A percentile compares a stretch with the other conserved stretches of the same genome.
These are phyloP conservation scores for Hamigera avellanea DNA, from an alignment of 495 filamentous ascomycete genomes.

Conservation along the genomic window DNA sequence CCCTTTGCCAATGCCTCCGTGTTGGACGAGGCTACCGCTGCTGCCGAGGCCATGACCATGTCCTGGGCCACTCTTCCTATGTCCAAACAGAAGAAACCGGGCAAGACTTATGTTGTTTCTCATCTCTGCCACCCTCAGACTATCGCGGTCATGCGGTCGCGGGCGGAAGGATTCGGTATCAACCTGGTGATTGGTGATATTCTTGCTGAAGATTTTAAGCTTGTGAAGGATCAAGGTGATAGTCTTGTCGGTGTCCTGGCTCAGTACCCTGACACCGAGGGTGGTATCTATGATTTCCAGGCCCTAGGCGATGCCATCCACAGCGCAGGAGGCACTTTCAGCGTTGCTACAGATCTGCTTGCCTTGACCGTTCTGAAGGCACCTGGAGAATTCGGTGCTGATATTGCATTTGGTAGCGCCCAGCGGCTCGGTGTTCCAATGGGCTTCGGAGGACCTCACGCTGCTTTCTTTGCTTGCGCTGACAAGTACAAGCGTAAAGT, in stretches of 20 bases:
- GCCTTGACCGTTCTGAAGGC: slow-evolving; percentile 84
- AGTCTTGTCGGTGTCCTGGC: slow-evolving; percentile 84
- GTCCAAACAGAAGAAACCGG: slow-evolving; percentile 58
- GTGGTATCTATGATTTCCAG: slow-evolving; percentile 66
- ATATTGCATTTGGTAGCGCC: slow-evolving; percentile 94
- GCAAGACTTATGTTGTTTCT: slow-evolving; percentile 77
- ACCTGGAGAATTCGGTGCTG: slow-evolving; percentile 91
- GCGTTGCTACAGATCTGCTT: slow-evolving; percentile 83
- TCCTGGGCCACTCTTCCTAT: slow-evolving; percentile 67
- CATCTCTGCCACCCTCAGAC: slow-evolving; percentile 82
- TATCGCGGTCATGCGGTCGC: slow-evolving; percentile 69
- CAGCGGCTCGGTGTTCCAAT: slow-evolving; percentile 91
- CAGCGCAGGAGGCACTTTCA: slow-evolving; percentile 67
- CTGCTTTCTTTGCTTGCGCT: slow-evolving; percentile 88
- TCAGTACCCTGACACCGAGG: slow-evolving; percentile 90
- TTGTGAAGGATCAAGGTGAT: slow-evolving; percentile 63
- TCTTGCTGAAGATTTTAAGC: slow-evolving; percentile 45
- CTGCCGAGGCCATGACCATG: slow-evolving; percentile 95
- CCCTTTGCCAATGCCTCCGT: slow-evolving; percentile 91
- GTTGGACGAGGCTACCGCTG: slow-evolving; percentile 88
- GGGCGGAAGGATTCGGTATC: slow-evolving; percentile 91
- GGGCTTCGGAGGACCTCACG: slow-evolving; percentile 90
- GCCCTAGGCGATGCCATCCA: slow-evolving; percentile 68
- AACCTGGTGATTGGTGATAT: slow-evolving; percentile 64
- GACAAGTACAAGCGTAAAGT: slow-evolving; percentile 96